Evolutionary conservation across 305 asterid genomes (phyloP), one percentile per base, ranked within the genome.

Genomic region (Fraxinus paxiana): DNA sequence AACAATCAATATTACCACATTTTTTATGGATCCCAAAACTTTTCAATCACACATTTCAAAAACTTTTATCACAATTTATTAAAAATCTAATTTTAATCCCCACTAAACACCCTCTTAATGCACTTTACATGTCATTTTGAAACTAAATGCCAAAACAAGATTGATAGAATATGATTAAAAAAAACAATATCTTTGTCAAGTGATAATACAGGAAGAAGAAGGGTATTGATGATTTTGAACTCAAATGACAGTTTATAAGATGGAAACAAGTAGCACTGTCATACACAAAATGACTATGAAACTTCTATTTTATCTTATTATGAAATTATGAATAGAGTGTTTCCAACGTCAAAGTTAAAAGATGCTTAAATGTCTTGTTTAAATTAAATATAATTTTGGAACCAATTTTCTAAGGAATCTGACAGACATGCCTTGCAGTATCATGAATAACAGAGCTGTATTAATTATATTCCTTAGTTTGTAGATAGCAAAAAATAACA

Each of bases 241-340:
- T 76, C 18, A 73, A 34, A 48, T 65, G 80, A 78, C 73, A 70
- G 28, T 24, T 76, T 51, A 6, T 18, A 2, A 56, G 28, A 17
- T 18, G 28, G 65, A 56, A 82, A 84, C 73, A 78, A 72, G 72
- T 80, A 48, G 56, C 18, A n/a, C 79, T 72, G 83, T 76, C 83
- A 79, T 79, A 79, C 82, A 56, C 78, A 61, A 37, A 54, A 67
- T 85, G 69, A 81, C 87, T 76, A 73, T 78, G 92, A 89, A 90
- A 91, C 94, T 92, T 93, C 95, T 92, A 80, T 91, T 90, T 92
- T 89, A 92, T 90, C 91, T 87, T 88, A 83, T 86, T 85, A 90
- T 84, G 85, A 78, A 86, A 77, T 81, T 81, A 70, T 85, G 79
- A 74, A 81, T 82, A 81, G 83, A 26, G 77, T 85, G 86, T 73